These are phyloP conservation scores for Plasmodium vivax DNA, from an alignment of 169 alveolate species.

Conservation along the genomic window DNA sequence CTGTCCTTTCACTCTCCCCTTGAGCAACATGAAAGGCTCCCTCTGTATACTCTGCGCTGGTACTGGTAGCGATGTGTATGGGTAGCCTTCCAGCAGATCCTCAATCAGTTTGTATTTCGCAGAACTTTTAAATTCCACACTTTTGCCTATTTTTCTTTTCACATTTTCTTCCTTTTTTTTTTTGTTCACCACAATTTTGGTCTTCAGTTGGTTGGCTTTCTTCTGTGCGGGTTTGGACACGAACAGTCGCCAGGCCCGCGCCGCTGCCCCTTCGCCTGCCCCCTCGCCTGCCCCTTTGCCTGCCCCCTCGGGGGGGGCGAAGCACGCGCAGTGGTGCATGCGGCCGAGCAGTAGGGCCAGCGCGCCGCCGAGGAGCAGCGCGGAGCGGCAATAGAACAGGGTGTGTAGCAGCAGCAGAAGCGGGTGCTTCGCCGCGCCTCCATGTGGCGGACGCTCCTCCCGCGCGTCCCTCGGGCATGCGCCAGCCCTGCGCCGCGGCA, in stretches of 20 bases:
- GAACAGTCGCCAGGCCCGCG: background rate
- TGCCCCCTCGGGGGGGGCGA: background rate
- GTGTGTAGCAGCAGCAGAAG: background rate
- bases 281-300: too few relatives aligned
- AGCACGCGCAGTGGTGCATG: background rate
- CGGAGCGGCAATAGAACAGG: background rate
- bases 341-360: background rate
- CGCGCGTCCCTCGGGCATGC: background rate
- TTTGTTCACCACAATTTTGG: conserved; percentile 59
- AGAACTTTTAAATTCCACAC: conserved; percentile 23
- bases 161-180: conserved; percentile 67
- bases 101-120: conserved; percentile 59
- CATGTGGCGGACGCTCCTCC: background rate
- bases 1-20: conserved; percentile 73
- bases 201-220: conserved; percentile 51
- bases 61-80: conserved; percentile 11
- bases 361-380: background rate
- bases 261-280: background rate
- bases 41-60: background rate
- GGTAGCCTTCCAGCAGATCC: conserved; percentile 54
- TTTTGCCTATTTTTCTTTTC: background rate
- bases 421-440: background rate
- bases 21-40: conserved; percentile 43
- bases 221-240: conserved; percentile 74
- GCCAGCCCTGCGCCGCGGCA: background rate